These are phyloP conservation scores for Wallacemonas collosoma DNA, from an alignment of 208 protist genomes.

Conservation along the genomic window DNA sequence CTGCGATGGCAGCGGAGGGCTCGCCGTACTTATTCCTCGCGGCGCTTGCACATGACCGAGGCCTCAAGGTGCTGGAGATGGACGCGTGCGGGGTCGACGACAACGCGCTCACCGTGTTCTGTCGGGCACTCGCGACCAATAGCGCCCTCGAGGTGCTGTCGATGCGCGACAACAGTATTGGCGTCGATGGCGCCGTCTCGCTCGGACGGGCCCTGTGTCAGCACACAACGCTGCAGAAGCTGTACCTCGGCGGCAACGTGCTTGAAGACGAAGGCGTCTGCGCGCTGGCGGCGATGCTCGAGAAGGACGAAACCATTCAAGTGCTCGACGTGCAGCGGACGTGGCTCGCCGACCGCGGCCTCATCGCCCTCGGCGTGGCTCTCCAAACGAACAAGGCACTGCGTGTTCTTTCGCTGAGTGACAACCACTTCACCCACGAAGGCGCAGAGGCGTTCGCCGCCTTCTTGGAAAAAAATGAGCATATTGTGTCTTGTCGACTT, in stretches of 20 bases:
- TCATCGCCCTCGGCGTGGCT: slow-evolving; percentile 85
- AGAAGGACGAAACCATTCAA: slow-evolving; percentile 39
- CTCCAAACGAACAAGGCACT: slow-evolving; percentile 71
- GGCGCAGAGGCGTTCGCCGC: slow-evolving; percentile 71
- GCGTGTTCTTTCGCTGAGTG: slow-evolving; percentile 55
- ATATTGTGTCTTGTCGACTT: slow-evolving; percentile 52
- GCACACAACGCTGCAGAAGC: slow-evolving; percentile 51
- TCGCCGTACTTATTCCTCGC: slow-evolving; percentile 36
- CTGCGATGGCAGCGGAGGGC: too few relatives aligned
- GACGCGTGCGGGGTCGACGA: slow-evolving; percentile 68
- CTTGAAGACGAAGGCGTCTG: slow-evolving; percentile 81
- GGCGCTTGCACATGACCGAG: slow-evolving; percentile 53
- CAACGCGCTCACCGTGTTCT: slow-evolving; percentile 50
- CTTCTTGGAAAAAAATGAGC: slow-evolving; percentile 71
- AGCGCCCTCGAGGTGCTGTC: slow-evolving; percentile 49
- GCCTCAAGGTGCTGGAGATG: slow-evolving; percentile 53
- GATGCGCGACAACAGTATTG: slow-evolving; percentile 66
- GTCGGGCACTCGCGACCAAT: slow-evolving; percentile 69
- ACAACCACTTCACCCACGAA: slow-evolving; percentile 86
- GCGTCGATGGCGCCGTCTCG: slow-evolving; percentile 47
- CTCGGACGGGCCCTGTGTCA: slow-evolving; percentile 63
- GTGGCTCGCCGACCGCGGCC: slow-evolving; percentile 77
- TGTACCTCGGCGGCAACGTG: slow-evolving; percentile 68
- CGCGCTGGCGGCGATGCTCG: slow-evolving; percentile 71
- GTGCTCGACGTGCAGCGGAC: slow-evolving; percentile 71